phyloP scores from a whole-genome alignment of 108 stramenopile species.

The Pseudonitzschia delicatissima region DNA sequence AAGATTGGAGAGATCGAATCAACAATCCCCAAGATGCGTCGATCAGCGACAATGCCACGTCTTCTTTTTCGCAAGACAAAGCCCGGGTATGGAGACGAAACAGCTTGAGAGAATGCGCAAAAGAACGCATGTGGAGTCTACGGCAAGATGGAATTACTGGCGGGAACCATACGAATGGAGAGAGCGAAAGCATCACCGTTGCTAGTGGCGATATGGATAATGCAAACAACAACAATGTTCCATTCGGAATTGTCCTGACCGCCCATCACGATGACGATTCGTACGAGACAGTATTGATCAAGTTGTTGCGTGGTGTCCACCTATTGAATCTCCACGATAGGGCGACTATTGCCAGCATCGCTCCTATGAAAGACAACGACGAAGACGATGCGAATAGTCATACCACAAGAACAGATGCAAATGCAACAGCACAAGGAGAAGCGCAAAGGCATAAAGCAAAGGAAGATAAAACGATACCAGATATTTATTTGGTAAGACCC shows the following conservation, averaged over 20 bases:
- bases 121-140: neutral
- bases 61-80: slow-evolving; percentile 70
- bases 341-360: neutral
- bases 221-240: neutral
- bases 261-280: slow-evolving; percentile 87
- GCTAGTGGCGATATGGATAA: too few species aligned
- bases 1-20: neutral
- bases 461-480: neutral
- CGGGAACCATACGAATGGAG: too few species aligned
- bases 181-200: too few species aligned
- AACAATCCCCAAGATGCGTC: neutral
- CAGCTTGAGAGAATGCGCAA: slow-evolving; percentile 31
- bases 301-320: slow-evolving; percentile 79
- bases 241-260: slow-evolving; percentile 65
- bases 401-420: too few species aligned
- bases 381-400: slow-evolving; percentile 3
- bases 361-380: slow-evolving; percentile 57
- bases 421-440: neutral
- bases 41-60: neutral
- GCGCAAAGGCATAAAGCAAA: too few species aligned
- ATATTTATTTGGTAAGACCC: slow-evolving; percentile 60
- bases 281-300: slow-evolving; percentile 76
- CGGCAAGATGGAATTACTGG: neutral
- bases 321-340: slow-evolving; percentile 49
- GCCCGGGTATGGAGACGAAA: slow-evolving; percentile 77